These are phyloP conservation scores for Microthlaspi erraticum DNA, from an alignment of 345 rosid species.

Conservation along the genomic window DNA sequence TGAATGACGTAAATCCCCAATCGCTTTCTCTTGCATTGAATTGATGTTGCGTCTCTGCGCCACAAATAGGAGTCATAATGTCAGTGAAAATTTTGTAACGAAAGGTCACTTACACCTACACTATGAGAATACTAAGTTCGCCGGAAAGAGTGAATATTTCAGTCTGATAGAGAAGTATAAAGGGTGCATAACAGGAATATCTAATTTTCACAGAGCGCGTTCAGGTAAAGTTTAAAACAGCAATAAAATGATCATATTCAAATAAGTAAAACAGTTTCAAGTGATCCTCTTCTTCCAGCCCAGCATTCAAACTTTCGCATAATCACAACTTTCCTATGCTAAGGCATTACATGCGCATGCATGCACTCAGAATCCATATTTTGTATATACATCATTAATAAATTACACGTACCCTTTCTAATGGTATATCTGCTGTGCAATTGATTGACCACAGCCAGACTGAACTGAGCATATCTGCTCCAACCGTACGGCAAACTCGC, in stretches of 20 bases:
- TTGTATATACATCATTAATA: slow-evolving; percentile 1
- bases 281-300: slow-evolving; percentile 27
- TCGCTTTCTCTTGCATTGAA: slow-evolving; percentile 93
- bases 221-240: slow-evolving; percentile 16
- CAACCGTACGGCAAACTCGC: slow-evolving; percentile 81
- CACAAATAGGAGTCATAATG: slow-evolving; percentile 31
- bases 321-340: slow-evolving; percentile 10
- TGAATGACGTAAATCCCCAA: slow-evolving; percentile 95
- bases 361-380: slow-evolving; percentile 17
- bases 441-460: slow-evolving; percentile 87
- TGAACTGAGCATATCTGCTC: slow-evolving; percentile 94
- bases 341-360: slow-evolving; percentile 5
- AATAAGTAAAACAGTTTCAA: background rate
- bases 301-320: slow-evolving; percentile 4
- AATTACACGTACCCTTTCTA: slow-evolving; percentile 68
- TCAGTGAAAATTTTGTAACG: slow-evolving; percentile 25
- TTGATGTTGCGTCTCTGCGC: slow-evolving; percentile 88
- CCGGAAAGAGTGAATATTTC: slow-evolving; percentile 8
- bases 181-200: slow-evolving; percentile 17
- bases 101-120: slow-evolving; percentile 17
- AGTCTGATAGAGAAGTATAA: background rate
- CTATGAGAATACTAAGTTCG: slow-evolving; percentile 6
- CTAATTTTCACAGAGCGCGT: slow-evolving; percentile 1
- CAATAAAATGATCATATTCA: background rate
- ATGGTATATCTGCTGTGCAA: slow-evolving; percentile 68